phyloP scores from a whole-genome alignment of 306 rosid genomes.

The Pyrus bretschneideri region DNA sequence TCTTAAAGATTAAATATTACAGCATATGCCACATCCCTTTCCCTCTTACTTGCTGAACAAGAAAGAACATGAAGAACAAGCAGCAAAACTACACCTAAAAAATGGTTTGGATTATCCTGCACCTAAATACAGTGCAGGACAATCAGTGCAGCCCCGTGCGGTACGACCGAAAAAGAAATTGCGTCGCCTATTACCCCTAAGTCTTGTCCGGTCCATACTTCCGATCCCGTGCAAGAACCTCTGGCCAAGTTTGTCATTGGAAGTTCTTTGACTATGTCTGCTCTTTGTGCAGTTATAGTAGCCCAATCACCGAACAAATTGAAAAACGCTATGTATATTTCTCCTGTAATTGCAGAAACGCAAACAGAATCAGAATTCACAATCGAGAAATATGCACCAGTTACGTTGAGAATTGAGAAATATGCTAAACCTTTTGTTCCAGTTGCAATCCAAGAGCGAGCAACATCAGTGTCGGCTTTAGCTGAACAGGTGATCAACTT shows the following conservation, averaged over 20 bases:
- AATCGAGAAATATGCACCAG: not conserved
- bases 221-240: conserved; percentile 39
- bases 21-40: not conserved
- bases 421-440: conserved; percentile 51
- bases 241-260: conserved; percentile 20
- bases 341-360: conserved; percentile 32
- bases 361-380: not conserved
- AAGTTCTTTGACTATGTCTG: conserved; percentile 43
- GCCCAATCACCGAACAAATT: conserved; percentile 39
- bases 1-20: not conserved
- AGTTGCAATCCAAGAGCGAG: conserved; percentile 78
- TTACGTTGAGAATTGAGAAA: not conserved
- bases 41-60: not conserved
- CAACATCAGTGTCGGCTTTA: conserved; percentile 30
- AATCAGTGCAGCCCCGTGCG: conserved; percentile 61
- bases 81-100: not conserved
- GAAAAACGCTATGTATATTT: conserved; percentile 69
- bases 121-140: conserved; percentile 31
- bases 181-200: conserved; percentile 20
- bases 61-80: not conserved
- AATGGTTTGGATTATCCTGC: not conserved
- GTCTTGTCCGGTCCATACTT: conserved; percentile 61
- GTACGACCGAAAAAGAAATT: conserved; percentile 34
- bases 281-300: conserved; percentile 31
- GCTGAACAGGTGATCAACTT: conserved; percentile 40